Percentiles rank a stretch among this genome's conserved stretches.
phyloP scores from a whole-genome alignment of 1,139 yeast species.

The Meyerozyma athensensis region DNA sequence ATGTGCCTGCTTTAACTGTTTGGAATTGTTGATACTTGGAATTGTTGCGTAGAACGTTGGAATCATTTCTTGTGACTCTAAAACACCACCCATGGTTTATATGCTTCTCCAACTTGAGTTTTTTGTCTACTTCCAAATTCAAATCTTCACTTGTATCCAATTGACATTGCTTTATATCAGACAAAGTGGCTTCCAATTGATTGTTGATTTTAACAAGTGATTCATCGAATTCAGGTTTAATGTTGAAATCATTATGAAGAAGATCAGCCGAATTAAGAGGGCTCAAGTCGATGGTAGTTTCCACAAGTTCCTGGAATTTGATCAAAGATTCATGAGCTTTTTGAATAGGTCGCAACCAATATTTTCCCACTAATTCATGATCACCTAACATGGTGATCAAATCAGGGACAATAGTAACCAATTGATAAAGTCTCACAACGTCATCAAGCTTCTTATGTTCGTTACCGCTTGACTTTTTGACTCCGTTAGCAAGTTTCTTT shows the following conservation, averaged over 20 bases:
- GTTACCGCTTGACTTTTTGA: slow-evolving; percentile 30
- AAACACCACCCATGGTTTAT: slow-evolving; percentile 90
- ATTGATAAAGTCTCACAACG: slow-evolving; percentile 84
- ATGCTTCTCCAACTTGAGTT: slow-evolving; percentile 83
- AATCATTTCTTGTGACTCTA: slow-evolving; percentile 86
- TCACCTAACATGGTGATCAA: slow-evolving; percentile 46
- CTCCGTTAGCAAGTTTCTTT: slow-evolving; percentile 51
- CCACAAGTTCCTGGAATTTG: slow-evolving; percentile 80
- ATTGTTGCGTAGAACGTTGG: slow-evolving; percentile 65
- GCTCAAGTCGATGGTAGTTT: slow-evolving; percentile 83
- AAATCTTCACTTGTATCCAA: slow-evolving; percentile 66
- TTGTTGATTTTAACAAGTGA: slow-evolving; percentile 57
- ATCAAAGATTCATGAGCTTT: slow-evolving; percentile 46
- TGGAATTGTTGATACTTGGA: slow-evolving; percentile 68
- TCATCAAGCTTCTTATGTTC: slow-evolving; percentile 66
- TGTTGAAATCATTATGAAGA: slow-evolving; percentile 61
- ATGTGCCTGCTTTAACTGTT: slow-evolving; percentile 93
- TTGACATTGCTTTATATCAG: slow-evolving; percentile 58
- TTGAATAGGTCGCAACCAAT: slow-evolving; percentile 58
- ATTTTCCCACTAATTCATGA: slow-evolving; percentile 34
- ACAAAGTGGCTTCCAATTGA: slow-evolving; percentile 51
- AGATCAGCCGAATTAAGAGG: slow-evolving; percentile 57
- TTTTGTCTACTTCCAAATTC: slow-evolving; percentile 77
- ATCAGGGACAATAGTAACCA: slow-evolving; percentile 67
- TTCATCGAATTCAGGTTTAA: slow-evolving; percentile 87